phyloP scores from a whole-genome alignment of 2,329 filamentous ascomycete genomes.

The Scleromitrula shiraiana region DNA sequence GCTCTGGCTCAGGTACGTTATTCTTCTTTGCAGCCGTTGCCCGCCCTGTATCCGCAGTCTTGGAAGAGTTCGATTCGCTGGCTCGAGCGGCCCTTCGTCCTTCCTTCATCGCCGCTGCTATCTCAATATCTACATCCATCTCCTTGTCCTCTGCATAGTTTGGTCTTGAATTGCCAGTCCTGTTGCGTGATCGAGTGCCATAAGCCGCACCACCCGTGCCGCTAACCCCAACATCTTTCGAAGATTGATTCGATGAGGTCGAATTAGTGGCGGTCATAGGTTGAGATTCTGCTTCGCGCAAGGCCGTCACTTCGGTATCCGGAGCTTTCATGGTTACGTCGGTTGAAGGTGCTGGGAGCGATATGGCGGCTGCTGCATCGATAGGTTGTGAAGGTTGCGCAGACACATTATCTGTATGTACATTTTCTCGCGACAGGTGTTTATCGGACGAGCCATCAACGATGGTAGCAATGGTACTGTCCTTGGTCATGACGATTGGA shows the following conservation, averaged over 20 bases:
- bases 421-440: slow-evolving; percentile 17
- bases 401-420: slow-evolving; percentile 8
- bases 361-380: slow-evolving; percentile 9
- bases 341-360: slow-evolving; percentile 6
- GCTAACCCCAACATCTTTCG: slow-evolving; percentile 37
- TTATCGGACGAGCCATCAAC: slow-evolving; percentile 16
- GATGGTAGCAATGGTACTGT: slow-evolving; percentile 23
- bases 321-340: slow-evolving; percentile 11
- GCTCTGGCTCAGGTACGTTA: slow-evolving; percentile 24
- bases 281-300: slow-evolving; percentile 30
- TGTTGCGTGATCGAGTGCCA: slow-evolving; percentile 89
- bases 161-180: slow-evolving; percentile 67
- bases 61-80: slow-evolving; percentile 14
- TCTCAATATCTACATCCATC: slow-evolving; percentile 82
- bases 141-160: slow-evolving; percentile 97
- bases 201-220: slow-evolving; percentile 42
- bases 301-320: slow-evolving; percentile 11
- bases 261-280: slow-evolving; percentile 42
- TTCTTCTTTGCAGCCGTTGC: slow-evolving; percentile 33
- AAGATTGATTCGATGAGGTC: slow-evolving; percentile 37
- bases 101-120: slow-evolving; percentile 47
- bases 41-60: slow-evolving; percentile 13
- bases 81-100: slow-evolving; percentile 47
- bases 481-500: slow-evolving; percentile 24
- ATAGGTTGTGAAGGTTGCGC: slow-evolving; percentile 12